A percentile compares a stretch with the other conserved stretches of the same genome.
Conservation (phyloP, 345 rosid genomes). For the Aquilaria sinensis region DNA sequence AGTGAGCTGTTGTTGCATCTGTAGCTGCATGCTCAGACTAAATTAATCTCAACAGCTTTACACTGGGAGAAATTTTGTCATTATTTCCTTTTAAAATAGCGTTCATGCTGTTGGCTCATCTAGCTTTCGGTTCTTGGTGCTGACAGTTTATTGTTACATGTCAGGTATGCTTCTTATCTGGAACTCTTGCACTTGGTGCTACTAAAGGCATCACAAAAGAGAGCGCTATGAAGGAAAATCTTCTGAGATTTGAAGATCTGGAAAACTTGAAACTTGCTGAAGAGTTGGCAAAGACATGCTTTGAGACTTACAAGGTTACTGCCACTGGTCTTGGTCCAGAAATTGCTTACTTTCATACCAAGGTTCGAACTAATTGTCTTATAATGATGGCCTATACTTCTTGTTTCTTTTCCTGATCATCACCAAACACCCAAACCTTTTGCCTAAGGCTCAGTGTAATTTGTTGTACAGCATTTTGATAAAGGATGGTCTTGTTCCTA, state of each 20-base stretch:
- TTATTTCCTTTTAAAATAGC: too few relatives aligned
- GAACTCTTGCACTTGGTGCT: constrained; percentile 94
- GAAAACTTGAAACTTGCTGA: constrained; percentile 96
- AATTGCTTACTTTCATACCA: constrained; percentile 90
- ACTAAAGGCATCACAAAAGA: constrained; percentile 84
- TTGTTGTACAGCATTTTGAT: too few relatives aligned
- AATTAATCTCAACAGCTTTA: too few relatives aligned
- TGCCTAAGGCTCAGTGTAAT: too few relatives aligned
- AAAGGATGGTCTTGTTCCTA: constrained; percentile 13
- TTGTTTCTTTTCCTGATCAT: too few relatives aligned
- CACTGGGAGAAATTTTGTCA: too few relatives aligned
- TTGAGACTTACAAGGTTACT: constrained; percentile 92
- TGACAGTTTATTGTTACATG: not conserved
- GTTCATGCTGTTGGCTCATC: too few relatives aligned
- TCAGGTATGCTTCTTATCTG: constrained; percentile 96
- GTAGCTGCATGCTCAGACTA: too few relatives aligned
- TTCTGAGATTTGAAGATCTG: constrained; percentile 78
- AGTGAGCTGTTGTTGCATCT: too few relatives aligned
- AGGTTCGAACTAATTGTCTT: constrained; percentile 26
- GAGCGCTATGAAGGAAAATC: constrained; percentile 69
- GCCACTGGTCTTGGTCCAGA: constrained; percentile 98
- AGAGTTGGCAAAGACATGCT: constrained; percentile 84
- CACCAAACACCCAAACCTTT: too few relatives aligned
- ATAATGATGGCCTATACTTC: too few relatives aligned
- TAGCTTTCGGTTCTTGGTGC: too few relatives aligned